Evolutionary conservation across 2,329 filamentous ascomycete genomes (phyloP).

Genomic region (Phialemoniopsis sp.): DNA sequence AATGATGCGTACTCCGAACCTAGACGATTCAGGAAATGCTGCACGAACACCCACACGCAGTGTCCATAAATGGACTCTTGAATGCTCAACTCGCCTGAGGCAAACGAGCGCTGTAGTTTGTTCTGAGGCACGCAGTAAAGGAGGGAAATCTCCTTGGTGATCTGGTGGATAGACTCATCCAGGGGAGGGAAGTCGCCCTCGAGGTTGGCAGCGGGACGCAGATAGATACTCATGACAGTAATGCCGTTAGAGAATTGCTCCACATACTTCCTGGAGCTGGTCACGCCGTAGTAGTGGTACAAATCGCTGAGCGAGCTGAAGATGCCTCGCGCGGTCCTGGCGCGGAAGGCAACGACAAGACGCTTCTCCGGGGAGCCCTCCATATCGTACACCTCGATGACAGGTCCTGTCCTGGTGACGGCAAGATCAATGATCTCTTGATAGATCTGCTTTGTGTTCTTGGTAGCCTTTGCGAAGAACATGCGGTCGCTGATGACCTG

Average conservation of each 20-base stretch:
- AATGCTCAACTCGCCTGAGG: conserved; percentile 78
- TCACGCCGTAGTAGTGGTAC: conserved; percentile 98
- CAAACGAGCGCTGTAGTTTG: conserved; percentile 89
- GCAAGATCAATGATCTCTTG: conserved; percentile 85
- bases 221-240: conserved; percentile 93
- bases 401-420: conserved; percentile 80
- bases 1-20: conserved; percentile 89
- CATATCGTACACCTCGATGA: conserved; percentile 97
- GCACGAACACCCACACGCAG: conserved; percentile 95
- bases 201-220: conserved; percentile 64
- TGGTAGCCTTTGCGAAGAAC: conserved; percentile 92
- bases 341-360: conserved; percentile 90
- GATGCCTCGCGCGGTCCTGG: conserved; percentile 84
- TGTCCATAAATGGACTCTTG: conserved; percentile 98
- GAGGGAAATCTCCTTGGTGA: conserved; percentile 96
- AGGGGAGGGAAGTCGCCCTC: conserved; percentile 65
- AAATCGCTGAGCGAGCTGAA: conserved; percentile 95
- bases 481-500: conserved; percentile 89
- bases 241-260: conserved; percentile 99
- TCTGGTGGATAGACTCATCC: conserved; percentile 94
- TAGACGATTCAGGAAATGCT: conserved; percentile 95
- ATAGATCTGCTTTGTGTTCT: conserved; percentile 94
- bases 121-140: conserved; percentile 98
- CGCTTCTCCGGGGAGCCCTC: conserved; percentile 89
- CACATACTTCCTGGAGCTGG: conserved; percentile 94